Percentiles rank a stretch among this genome's conserved stretches.
phyloP scores from a whole-genome alignment of 768 basidiomycete species.

The Xerocomellus intermedius region DNA sequence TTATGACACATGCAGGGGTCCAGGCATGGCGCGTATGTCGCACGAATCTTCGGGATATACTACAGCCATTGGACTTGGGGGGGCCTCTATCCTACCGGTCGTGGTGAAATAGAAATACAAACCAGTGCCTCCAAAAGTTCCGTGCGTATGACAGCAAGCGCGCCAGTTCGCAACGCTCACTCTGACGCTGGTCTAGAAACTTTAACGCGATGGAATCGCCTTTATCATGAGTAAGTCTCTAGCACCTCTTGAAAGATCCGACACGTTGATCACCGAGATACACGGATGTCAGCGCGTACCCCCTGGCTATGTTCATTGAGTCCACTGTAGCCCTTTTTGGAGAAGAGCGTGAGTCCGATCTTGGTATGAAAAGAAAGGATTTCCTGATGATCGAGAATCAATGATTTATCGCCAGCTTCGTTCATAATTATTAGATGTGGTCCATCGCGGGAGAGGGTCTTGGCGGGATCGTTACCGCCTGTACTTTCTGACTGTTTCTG shows the following conservation, averaged over 20 bases:
- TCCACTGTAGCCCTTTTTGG: background rate
- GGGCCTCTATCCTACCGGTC: background rate
- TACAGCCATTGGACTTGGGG: background rate
- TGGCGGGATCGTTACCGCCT: constrained; percentile 37
- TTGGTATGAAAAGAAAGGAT: background rate
- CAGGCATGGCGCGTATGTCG: constrained; percentile 1
- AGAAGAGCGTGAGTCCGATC: background rate
- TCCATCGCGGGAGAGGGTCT: constrained; percentile 39
- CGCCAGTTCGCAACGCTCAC: background rate
- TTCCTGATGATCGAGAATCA: background rate
- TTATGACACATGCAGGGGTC: background rate
- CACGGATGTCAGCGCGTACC: background rate
- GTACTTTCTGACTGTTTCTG: constrained; percentile 31
- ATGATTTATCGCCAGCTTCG: background rate
- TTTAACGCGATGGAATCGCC: background rate
- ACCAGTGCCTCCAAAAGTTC: background rate
- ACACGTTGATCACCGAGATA: background rate
- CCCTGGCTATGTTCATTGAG: background rate
- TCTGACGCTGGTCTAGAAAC: background rate
- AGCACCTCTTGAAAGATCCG: background rate
- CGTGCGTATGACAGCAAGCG: background rate
- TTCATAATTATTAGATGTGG: constrained; percentile 20
- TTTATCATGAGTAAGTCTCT: background rate
- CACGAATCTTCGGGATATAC: background rate
- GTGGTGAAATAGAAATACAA: constrained; percentile 4